Percentiles rank a stretch among this genome's conserved stretches.
These are phyloP conservation scores for Pythium folliculosum DNA, from an alignment of 352 stramenopile genomes.

Conservation along the genomic window DNA sequence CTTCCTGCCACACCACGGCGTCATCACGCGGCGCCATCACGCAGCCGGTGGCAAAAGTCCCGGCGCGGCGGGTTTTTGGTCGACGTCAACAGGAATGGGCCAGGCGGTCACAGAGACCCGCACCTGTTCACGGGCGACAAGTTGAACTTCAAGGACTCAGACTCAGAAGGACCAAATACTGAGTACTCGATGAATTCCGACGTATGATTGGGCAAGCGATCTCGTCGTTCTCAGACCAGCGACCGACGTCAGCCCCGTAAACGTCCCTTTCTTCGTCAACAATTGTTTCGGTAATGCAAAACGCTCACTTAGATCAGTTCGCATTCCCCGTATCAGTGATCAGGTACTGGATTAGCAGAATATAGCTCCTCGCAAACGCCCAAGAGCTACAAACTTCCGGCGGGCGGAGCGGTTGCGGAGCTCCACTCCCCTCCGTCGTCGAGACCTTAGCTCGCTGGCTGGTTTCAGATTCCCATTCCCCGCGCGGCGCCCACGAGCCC, in stretches of 20 bases:
- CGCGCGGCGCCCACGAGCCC: background rate
- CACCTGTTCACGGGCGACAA: background rate
- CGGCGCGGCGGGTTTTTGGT: background rate
- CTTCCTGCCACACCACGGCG: too few relatives aligned
- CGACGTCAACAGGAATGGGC: constrained; percentile 5
- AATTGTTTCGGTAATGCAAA: constrained; percentile 9
- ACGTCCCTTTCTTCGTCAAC: constrained; percentile 4
- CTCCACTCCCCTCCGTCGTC: background rate
- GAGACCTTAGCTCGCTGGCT: background rate
- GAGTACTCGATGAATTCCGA: background rate
- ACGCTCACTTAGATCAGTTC: background rate
- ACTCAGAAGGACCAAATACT: too few relatives aligned
- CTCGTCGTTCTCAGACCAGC: background rate
- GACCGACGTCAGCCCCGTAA: background rate
- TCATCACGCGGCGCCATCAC: background rate
- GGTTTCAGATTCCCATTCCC: background rate
- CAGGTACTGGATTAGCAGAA: background rate
- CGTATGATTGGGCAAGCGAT: background rate
- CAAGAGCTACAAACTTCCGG: background rate
- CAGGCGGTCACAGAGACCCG: constrained; percentile 1
- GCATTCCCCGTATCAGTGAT: background rate
- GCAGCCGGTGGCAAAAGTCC: background rate
- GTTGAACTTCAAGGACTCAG: constrained; percentile 1
- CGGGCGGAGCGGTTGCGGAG: background rate
- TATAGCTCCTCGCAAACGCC: background rate